Evolutionary conservation across 2,329 filamentous ascomycete species (phyloP), one percentile per base, ranked within the genome.

Genomic region (Alternaria consortialis): DNA sequence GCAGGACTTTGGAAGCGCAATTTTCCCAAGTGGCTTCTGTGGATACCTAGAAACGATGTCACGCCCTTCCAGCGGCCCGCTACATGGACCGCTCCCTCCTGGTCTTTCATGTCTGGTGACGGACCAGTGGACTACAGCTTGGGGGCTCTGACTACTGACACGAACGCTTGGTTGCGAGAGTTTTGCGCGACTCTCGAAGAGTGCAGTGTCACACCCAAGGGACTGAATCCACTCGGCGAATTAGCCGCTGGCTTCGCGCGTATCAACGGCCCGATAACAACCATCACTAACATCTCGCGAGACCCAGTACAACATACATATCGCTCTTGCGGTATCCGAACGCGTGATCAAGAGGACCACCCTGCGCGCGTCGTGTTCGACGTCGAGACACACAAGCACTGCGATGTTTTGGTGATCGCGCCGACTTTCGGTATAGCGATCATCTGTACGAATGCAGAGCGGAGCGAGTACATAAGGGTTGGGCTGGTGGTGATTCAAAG

Each of bases 391-490:
- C 15, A 52, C 27, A 43, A 55, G 7, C 2, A 9, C 9, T 53
- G 54, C 32, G 15, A 58, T n/a, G 56, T 56, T 50, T 12, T 62
- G 42, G 54, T 62, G 31, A 43, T 58, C 23, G 58, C 55, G 12
- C 55, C 59, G 13, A 20, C 42, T 46, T 44, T 46, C 8, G 59
- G 59, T 23, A 12, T 62, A 42, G 59, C 55, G 5, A 20, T 56
- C 4, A 7, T 36, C 13, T 20, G 25, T 15, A 17, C 31, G 15
- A 43, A 58, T 17, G 13, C 5, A 20, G 36, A 34, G 25, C 27
- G 31, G 31, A 25, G 46, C 32, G 46, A 50, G 20, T 62, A 55
- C 31, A n/a, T 58, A 67, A 67, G 39, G 73, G 65, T 8, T 12
- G 59, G 59, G 12, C 31, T 51, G n/a, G 59, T 59, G 7, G 46